These are phyloP conservation scores for Westerdykella sp. DNA, from an alignment of 2,329 filamentous ascomycete species.

Conservation along the genomic window DNA sequence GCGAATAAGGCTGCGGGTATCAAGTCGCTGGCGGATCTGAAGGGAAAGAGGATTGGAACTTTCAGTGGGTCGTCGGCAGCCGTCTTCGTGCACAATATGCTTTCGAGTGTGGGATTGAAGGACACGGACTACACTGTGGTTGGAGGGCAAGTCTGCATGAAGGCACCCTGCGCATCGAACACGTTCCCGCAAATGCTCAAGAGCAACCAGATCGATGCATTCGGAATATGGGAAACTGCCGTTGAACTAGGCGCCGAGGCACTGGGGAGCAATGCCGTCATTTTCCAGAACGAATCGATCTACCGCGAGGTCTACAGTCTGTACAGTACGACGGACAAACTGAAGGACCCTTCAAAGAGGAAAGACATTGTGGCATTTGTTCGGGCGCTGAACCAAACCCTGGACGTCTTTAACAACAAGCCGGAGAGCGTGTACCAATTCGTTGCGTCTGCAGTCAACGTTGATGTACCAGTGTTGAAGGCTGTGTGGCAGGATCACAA, in stretches of 20 bases:
- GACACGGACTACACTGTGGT: slow-evolving; percentile 13
- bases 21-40: slow-evolving; percentile 14
- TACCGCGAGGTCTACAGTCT: slow-evolving; percentile 23
- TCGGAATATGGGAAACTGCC: slow-evolving; percentile 24
- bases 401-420: slow-evolving; percentile 12
- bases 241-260: slow-evolving; percentile 17
- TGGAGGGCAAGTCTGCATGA: slow-evolving; percentile 16
- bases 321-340: slow-evolving; percentile 19
- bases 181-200: slow-evolving; percentile 15
- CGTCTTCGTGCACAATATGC: slow-evolving; percentile 17
- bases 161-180: slow-evolving; percentile 13
- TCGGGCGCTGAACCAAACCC: slow-evolving; percentile 18
- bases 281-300: slow-evolving; percentile 17
- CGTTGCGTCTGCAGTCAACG: slow-evolving; percentile 12
- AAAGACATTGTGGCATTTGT: slow-evolving; percentile 22
- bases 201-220: slow-evolving; percentile 14
- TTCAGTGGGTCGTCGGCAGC: slow-evolving; percentile 11
- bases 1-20: slow-evolving; percentile 15
- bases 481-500: slow-evolving; percentile 20
- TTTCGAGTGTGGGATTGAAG: slow-evolving; percentile 14
- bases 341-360: slow-evolving; percentile 13
- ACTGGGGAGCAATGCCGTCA: slow-evolving; percentile 12
- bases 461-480: slow-evolving; percentile 15
- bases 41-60: slow-evolving; percentile 21
- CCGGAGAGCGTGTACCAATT: slow-evolving; percentile 13